These are phyloP conservation scores for Taiozyma sp. DNA, from an alignment of 1,139 yeast species.

Conservation along the genomic window DNA sequence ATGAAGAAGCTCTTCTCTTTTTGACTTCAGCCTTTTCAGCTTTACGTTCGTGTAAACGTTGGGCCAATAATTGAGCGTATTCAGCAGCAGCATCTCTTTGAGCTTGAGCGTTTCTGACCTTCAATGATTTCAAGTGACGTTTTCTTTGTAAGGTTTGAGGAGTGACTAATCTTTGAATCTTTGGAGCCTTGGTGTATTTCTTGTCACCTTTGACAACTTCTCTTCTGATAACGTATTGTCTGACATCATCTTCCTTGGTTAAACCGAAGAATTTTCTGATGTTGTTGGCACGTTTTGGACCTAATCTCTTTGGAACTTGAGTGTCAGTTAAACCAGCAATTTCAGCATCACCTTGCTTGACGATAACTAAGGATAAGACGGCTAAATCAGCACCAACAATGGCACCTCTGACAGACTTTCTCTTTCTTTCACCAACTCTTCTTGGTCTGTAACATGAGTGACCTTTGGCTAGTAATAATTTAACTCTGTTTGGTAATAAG, in stretches of 20 bases:
- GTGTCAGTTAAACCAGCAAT: conserved; percentile 92
- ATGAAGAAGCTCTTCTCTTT: conserved; percentile 99
- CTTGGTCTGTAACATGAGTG: conserved; percentile 99
- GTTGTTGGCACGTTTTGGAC: conserved; percentile 99
- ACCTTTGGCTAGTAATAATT: conserved; percentile 87
- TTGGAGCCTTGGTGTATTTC: conserved; percentile 99
- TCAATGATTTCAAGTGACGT: conserved; percentile 93
- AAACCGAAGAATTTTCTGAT: conserved; percentile 99
- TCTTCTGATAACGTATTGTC: conserved; percentile 96
- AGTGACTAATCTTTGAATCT: conserved; percentile 98
- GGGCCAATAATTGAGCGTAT: conserved; percentile 97
- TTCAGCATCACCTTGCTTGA: conserved; percentile 94
- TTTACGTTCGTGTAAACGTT: conserved; percentile 98
- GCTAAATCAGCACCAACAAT: conserved; percentile 96
- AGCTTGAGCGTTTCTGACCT: conserved; percentile 95
- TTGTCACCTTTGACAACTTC: conserved; percentile 97
- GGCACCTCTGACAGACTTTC: conserved; percentile 99
- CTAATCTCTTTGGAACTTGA: conserved; percentile 95
- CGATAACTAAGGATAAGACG: conserved; percentile 85
- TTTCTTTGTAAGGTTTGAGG: conserved; percentile 99
- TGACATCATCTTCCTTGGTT: conserved; percentile 93
- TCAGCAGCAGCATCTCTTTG: conserved; percentile 99
- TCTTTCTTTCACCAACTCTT: conserved; percentile 98
- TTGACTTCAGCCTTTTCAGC: conserved; percentile 96
- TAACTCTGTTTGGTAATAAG: conserved; percentile 99